A percentile compares a stretch with the other conserved stretches of the same genome.
phyloP scores from a whole-genome alignment of 1,284 basidiomycete species.

The Austroboletus novae-zelandiae region DNA sequence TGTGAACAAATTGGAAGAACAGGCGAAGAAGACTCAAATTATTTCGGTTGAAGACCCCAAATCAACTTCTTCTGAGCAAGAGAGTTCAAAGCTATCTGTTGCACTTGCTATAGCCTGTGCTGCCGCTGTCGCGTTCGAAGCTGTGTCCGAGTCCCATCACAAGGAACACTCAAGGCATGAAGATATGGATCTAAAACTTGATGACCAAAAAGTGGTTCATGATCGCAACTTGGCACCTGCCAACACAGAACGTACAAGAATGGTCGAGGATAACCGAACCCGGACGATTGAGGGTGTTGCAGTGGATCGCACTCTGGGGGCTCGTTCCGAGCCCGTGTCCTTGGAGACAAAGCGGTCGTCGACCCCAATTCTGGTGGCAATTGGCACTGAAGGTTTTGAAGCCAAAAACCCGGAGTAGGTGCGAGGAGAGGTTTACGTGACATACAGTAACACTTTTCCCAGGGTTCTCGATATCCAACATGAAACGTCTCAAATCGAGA shows the following conservation, averaged over 20 bases:
- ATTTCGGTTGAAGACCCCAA: not conserved
- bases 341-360: not conserved
- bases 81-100: constrained; percentile 7
- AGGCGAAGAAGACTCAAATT: not conserved
- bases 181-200: not conserved
- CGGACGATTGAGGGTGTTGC: not conserved
- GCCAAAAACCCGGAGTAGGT: not conserved
- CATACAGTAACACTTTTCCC: not conserved
- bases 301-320: not conserved
- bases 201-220: not conserved
- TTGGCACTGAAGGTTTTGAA: not conserved
- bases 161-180: constrained; percentile 2
- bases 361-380: not conserved
- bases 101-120: constrained; percentile 13
- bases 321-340: not conserved
- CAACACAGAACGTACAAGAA: not conserved
- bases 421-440: not conserved
- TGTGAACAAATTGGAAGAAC: not conserved
- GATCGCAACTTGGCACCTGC: not conserved
- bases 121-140: constrained; percentile 12
- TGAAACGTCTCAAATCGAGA: not conserved
- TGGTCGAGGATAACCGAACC: not conserved
- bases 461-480: not conserved
- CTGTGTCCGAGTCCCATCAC: constrained; percentile 2
- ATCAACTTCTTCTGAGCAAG: constrained; percentile 4